Conservation (phyloP, 192 early-diverging fungal genomes). For the Coemansia asiatica region DNA sequence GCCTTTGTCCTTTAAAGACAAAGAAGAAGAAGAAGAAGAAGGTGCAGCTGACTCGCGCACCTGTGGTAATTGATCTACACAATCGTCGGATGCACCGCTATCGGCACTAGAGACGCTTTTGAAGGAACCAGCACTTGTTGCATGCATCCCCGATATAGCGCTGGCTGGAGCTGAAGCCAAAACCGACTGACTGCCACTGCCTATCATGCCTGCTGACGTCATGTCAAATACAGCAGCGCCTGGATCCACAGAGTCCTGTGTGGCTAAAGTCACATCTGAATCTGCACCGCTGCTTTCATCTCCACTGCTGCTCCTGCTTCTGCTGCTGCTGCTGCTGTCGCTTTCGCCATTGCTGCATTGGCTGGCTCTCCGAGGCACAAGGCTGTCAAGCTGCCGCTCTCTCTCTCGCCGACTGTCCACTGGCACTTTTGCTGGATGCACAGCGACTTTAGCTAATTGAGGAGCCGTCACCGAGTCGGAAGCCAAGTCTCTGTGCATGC, state of each 20-base stretch:
- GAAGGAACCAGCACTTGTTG: background rate
- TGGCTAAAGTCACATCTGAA: constrained; percentile 49
- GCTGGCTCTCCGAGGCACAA: constrained; percentile 5
- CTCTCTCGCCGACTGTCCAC: background rate
- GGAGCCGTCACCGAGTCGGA: constrained; percentile 1
- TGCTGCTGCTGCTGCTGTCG: constrained; percentile 13
- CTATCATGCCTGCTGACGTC: constrained; percentile 4
- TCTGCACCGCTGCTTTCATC: constrained; percentile 38
- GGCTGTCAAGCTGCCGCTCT: constrained; percentile 5
- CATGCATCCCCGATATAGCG: background rate
- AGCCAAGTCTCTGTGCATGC: constrained; percentile 5
- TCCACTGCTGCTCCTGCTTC: constrained; percentile 19
- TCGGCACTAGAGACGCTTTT: background rate
- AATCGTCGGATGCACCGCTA: background rate
- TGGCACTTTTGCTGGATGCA: background rate
- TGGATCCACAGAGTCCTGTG: constrained; percentile 4
- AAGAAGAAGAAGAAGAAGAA: too few relatives aligned
- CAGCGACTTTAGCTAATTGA: constrained; percentile 1
- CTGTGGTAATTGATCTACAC: constrained; percentile 3
- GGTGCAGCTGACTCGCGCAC: constrained; percentile 2
- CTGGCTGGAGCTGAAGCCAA: background rate
- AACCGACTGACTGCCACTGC: background rate
- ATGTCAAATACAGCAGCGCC: constrained; percentile 4
- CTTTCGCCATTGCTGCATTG: constrained; percentile 8
- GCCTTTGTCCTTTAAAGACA: background rate